A percentile compares a stretch with the other conserved stretches of the same genome.
phyloP scores from a whole-genome alignment of 495 filamentous ascomycete species.

The Neurospora sp. region DNA sequence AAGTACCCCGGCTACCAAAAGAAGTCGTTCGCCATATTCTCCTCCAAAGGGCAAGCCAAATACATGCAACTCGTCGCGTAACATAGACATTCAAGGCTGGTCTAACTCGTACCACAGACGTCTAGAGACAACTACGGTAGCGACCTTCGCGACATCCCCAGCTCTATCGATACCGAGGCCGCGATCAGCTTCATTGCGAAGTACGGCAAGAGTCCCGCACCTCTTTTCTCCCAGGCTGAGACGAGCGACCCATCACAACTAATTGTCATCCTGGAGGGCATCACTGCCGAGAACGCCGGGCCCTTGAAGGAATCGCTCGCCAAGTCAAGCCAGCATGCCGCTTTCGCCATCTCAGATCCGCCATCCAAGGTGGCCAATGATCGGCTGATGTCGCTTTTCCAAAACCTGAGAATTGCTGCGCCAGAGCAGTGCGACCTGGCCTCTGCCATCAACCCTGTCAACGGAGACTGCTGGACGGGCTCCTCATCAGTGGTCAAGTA shows the following conservation, averaged over 20 bases:
- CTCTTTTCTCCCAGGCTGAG: constrained; percentile 27
- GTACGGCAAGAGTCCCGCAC: constrained; percentile 28
- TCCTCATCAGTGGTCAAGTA: constrained; percentile 33
- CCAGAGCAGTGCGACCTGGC: constrained; percentile 26
- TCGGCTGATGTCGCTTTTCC: constrained; percentile 21
- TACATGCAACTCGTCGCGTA: not conserved
- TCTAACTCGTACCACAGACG: constrained; percentile 30
- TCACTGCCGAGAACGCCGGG: constrained; percentile 21
- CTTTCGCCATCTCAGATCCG: constrained; percentile 32
- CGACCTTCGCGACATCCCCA: constrained; percentile 30
- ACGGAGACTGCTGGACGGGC: constrained; percentile 35
- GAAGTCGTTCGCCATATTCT: constrained; percentile 27
- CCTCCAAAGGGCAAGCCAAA: constrained; percentile 17
- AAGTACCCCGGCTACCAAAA: constrained; percentile 17
- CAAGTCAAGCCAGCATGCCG: constrained; percentile 19
- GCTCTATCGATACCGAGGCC: constrained; percentile 24
- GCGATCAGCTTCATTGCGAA: constrained; percentile 29
- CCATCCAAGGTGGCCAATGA: constrained; percentile 28
- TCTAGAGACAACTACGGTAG: constrained; percentile 24
- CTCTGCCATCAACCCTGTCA: constrained; percentile 30
- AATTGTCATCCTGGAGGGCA: constrained; percentile 39
- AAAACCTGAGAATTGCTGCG: constrained; percentile 13
- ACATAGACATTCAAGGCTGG: constrained; percentile 12
- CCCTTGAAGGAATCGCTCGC: constrained; percentile 22
- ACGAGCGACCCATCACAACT: constrained; percentile 33